Evolutionary conservation across 257 asterid genomes (phyloP), one percentile per base, ranked within the genome.

Genomic region (Nemophila menziesii): DNA sequence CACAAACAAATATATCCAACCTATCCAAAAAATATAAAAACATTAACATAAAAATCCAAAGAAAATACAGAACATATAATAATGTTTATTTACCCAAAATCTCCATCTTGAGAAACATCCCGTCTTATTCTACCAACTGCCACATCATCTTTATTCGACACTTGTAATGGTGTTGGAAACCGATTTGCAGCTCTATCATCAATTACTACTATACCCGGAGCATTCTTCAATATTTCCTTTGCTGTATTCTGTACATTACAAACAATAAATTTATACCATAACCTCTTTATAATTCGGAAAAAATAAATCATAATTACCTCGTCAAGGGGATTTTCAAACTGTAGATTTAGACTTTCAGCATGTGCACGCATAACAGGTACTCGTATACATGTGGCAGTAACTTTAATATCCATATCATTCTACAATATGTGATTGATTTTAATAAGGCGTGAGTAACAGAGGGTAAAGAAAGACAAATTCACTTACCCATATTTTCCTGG

Each of bases 351-450:
- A 44, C 95, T 79, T 80, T 87, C 95, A 40, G 97, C 97, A 71
- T 87, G 97, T 26, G 97, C 97, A 59, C 95, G 97, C 97, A 87
- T 77, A 57, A 87, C 95, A 16, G 97, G 95, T 33, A 87, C 95
- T 71, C 97, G 71, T 54, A 83, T 87, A 58, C 97, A 87, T 29
- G 97, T 87, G 39, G 97, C 97, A 22, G 95, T 82, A 38, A 87
- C 97, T 64, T 80, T 87, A 45, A 87, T 84, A 51, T 53, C 53
- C 60, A 39, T 64, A 69, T 75, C 61, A 59, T 68, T 80, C 97
- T 87, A 69, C 57, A 72, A 29, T 29, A 29, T 29, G 36, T 18
- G 18, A 44, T 7, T 44, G 4, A n/a, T n/a, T n/a, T n/a, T n/a
- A n/a, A 14, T 22, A 13, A 21, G 9, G 20, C 16, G 26, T 44